These are phyloP conservation scores for Ceratorhiza oryzae-sativae DNA, from an alignment of 1,284 basidiomycete genomes.

Conservation along the genomic window DNA sequence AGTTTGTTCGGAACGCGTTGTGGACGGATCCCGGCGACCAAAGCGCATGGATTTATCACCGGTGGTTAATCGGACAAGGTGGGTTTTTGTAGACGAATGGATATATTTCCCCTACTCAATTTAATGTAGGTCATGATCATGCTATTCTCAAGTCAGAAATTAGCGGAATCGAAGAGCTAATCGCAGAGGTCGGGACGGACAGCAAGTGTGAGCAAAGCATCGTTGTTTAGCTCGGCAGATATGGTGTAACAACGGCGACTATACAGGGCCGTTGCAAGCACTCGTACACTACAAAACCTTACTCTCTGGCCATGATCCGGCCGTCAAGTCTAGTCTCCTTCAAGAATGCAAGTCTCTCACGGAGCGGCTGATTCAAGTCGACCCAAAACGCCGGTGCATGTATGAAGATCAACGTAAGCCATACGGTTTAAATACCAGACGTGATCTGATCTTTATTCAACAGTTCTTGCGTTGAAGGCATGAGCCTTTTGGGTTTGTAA, in stretches of 20 bases:
- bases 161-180: slow-evolving; percentile 79
- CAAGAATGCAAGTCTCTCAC: slow-evolving; percentile 10
- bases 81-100: slow-evolving; percentile 43
- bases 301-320: slow-evolving; percentile 47
- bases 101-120: slow-evolving; percentile 14
- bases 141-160: slow-evolving; percentile 80
- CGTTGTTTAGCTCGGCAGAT: background rate
- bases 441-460: background rate
- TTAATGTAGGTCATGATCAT: slow-evolving; percentile 60
- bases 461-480: background rate
- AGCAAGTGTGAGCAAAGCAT: slow-evolving; percentile 79
- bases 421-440: background rate
- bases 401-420: slow-evolving; percentile 28
- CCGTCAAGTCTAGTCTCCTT: slow-evolving; percentile 3
- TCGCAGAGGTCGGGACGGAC: slow-evolving; percentile 83
- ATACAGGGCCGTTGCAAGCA: slow-evolving; percentile 89
- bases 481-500: background rate
- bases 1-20: slow-evolving; percentile 90
- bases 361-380: slow-evolving; percentile 20
- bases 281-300: slow-evolving; percentile 81
- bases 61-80: slow-evolving; percentile 90
- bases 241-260: background rate
- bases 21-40: slow-evolving; percentile 97
- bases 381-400: slow-evolving; percentile 16
- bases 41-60: slow-evolving; percentile 97